Conservation (phyloP, 768 basidiomycete species). For the Rhizopogon vulgaris region DNA sequence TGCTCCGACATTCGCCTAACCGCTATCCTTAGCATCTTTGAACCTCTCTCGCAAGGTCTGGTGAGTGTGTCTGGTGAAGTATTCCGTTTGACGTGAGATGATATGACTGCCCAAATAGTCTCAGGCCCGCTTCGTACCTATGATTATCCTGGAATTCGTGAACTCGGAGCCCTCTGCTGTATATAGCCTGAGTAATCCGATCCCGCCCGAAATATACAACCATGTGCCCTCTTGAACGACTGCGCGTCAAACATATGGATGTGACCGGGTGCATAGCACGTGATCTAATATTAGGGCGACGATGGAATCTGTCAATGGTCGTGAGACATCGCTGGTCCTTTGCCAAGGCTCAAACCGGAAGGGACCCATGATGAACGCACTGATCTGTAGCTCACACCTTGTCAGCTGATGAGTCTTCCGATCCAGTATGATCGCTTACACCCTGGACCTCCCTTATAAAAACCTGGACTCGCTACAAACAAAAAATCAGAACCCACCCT, state of each 20-base stretch:
- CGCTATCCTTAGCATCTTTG: not conserved
- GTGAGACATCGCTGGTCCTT: not conserved
- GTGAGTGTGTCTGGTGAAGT: not conserved
- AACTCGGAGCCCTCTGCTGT: not conserved
- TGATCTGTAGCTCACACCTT: not conserved
- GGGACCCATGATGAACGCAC: not conserved
- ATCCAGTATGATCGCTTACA: conserved; percentile 1
- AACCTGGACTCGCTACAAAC: not conserved
- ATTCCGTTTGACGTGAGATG: not conserved
- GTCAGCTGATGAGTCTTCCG: conserved; percentile 14
- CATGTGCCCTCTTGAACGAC: not conserved
- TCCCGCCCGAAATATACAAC: not conserved
- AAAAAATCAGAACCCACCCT: not conserved
- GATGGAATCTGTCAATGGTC: not conserved
- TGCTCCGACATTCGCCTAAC: not conserved
- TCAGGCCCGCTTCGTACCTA: not conserved
- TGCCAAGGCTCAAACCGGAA: conserved; percentile 6
- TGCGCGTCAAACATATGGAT: not conserved
- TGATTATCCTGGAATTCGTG: not conserved
- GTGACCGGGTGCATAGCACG: conserved; percentile 5
- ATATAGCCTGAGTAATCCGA: not conserved
- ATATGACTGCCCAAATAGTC: not conserved
- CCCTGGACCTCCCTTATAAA: conserved; percentile 15
- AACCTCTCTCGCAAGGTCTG: not conserved
- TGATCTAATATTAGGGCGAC: conserved; percentile 4